Percentiles rank a stretch among this genome's conserved stretches.
Evolutionary conservation across 2,329 filamentous ascomycete genomes (phyloP).

Genomic region (Ceratocystis papillata): DNA sequence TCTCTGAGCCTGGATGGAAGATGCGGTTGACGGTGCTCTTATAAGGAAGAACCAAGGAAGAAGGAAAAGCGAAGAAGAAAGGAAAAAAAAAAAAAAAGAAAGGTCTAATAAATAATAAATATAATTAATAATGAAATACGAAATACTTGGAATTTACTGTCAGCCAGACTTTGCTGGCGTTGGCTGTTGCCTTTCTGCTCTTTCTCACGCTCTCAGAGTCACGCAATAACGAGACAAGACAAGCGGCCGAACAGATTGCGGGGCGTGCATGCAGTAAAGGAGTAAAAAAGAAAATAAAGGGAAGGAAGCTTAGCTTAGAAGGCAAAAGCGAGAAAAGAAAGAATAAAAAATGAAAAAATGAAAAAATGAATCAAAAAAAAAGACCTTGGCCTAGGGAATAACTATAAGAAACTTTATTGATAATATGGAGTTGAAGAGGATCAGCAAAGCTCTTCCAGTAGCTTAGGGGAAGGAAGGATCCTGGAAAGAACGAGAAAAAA

Average conservation of each 20-base stretch:
- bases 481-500: neutral
- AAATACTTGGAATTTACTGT: neutral
- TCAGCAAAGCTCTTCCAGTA: constrained; percentile 19
- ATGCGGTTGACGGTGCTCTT: neutral
- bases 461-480: neutral
- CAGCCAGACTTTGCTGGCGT: neutral
- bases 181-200: too few relatives aligned
- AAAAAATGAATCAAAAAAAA: constrained; percentile 1
- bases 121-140: too few relatives aligned
- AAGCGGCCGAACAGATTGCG: neutral
- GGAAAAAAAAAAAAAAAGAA: neutral
- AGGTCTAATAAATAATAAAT: neutral
- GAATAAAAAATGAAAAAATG: constrained; percentile 5
- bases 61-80: neutral
- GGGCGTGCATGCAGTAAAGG: constrained; percentile 1
- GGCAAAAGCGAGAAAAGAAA: neutral
- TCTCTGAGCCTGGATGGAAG: neutral
- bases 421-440: constrained; percentile 15
- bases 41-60: neutral
- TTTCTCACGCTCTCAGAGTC: neutral
- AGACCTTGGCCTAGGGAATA: neutral
- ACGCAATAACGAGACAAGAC: constrained; percentile 5
- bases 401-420: constrained; percentile 17
- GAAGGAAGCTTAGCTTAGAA: constrained; percentile 8
- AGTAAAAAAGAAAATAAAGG: neutral